A percentile compares a stretch with the other conserved stretches of the same genome.
Conservation (phyloP, 75 land plant species). For the Picea glauca region DNA sequence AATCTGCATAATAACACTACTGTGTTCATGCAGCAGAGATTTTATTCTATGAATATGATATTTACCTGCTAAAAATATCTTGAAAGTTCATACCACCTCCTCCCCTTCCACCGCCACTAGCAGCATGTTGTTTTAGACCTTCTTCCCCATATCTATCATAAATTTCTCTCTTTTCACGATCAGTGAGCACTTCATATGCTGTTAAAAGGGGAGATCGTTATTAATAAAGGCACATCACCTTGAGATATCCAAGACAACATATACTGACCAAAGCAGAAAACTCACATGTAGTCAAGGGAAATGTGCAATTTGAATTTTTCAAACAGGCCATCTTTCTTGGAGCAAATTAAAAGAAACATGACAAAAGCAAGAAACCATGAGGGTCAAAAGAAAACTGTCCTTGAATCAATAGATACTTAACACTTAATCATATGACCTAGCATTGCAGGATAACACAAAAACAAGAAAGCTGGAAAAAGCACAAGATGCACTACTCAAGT, state of each 20-base stretch:
- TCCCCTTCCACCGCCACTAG: constrained; percentile 60
- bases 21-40: not conserved
- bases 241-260: not conserved
- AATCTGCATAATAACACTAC: not conserved
- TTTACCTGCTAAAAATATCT: constrained; percentile 75
- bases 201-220: not conserved
- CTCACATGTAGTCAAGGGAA: not conserved
- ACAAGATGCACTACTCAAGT: not conserved
- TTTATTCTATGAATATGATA: not conserved
- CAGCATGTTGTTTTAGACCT: constrained; percentile 79
- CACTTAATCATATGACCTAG: not conserved
- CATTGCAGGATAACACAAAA: not conserved
- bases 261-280: not conserved
- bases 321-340: not conserved
- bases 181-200: constrained; percentile 88
- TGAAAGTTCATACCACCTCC: constrained; percentile 75
- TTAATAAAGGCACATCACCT: too few species aligned
- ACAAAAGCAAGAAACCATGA: constrained; percentile 2
- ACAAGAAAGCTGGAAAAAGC: not conserved
- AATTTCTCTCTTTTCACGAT: constrained; percentile 73
- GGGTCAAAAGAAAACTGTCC: not conserved
- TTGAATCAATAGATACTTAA: not conserved
- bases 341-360: not conserved
- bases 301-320: not conserved
- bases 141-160: constrained; percentile 92